Evolutionary conservation across 306 rosid species (phyloP), one percentile per base, ranked within the genome.

Genomic region (Crotalaria pallida): DNA sequence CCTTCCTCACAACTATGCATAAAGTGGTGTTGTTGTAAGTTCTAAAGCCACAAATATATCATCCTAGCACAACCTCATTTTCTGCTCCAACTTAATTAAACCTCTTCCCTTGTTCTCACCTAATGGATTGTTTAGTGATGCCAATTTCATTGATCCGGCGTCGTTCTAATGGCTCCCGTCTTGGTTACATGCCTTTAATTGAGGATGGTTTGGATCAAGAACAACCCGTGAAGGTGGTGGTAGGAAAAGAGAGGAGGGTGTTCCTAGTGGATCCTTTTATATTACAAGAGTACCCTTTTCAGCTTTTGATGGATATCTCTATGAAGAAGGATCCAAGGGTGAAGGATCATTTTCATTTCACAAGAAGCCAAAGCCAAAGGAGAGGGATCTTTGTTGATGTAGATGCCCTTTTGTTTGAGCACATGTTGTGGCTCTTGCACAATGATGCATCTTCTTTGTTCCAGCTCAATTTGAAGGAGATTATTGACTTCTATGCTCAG

Each of bases 341-440:
- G 58, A 53, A 65, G 27, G n/a, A 75, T 0, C 26, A 47, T 36
- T 67, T 33, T 6, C 34, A 58, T 43, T 77, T 53, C 62, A 33
- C 55, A 0, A 53, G 61, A 2, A 38, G 44, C 12, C 8, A 31
- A 4, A 17, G 53, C 7, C 47, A 69, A 0, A 33, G 55, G 65
- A 68, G 81, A 36, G 86, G 76, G 61, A 72, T 93, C 12, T 87
- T 88, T 57, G 89, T 90, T 10, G 94, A 90, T 71, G 97, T 93
- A 0, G 98, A 93, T 76, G 80, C 94, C 3, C 90, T 93, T 50
- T 80, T 93, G 89, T 93, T 93, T 45, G 98, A 93, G 71, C 98
- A 93, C 60, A 87, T 93, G 94, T 43, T 90, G 71, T 93, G 98
- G 98, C 74, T 93, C 48, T 36, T 93, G 90, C 66, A 87, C 11